These are phyloP conservation scores for Phyllosticta capitalensis DNA, from an alignment of 2,329 filamentous ascomycete genomes.

Conservation along the genomic window DNA sequence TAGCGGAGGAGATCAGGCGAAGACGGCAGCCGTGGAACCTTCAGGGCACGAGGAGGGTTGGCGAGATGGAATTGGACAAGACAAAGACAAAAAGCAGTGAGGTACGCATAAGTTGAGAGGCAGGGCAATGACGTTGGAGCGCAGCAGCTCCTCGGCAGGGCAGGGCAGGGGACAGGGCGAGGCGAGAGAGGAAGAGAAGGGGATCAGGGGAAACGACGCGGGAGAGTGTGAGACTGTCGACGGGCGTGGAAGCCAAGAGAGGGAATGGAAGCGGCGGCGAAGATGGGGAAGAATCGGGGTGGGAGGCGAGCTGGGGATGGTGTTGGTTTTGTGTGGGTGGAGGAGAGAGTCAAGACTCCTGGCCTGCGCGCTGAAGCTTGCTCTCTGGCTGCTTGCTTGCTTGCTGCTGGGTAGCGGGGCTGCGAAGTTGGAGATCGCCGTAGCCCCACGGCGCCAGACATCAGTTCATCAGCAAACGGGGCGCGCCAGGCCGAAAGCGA, in stretches of 20 bases:
- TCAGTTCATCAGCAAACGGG: neutral
- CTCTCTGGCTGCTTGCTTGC: too few species aligned
- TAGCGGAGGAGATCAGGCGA: constrained; percentile 2
- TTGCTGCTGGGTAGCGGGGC: too few species aligned
- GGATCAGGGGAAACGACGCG: neutral
- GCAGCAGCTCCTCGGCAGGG: neutral
- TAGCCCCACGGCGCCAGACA: neutral
- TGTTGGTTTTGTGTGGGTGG: neutral
- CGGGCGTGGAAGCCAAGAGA: neutral
- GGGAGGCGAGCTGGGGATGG: neutral
- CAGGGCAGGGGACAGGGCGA: neutral
- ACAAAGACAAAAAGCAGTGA: constrained; percentile 6
- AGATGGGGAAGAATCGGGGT: neutral
- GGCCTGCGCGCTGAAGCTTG: too few species aligned
- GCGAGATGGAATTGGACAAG: neutral
- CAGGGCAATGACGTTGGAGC: constrained; percentile 8
- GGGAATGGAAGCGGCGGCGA: neutral
- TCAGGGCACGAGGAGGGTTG: constrained; percentile 11
- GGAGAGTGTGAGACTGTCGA: neutral
- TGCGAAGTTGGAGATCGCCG: neutral
- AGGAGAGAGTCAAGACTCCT: neutral
- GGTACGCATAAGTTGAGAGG: constrained; percentile 7
- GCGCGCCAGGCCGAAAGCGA: neutral
- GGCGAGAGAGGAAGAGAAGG: neutral
- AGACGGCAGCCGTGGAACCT: neutral